Conservation (phyloP, 164 flowering plant species). For the Annona squamosa region DNA sequence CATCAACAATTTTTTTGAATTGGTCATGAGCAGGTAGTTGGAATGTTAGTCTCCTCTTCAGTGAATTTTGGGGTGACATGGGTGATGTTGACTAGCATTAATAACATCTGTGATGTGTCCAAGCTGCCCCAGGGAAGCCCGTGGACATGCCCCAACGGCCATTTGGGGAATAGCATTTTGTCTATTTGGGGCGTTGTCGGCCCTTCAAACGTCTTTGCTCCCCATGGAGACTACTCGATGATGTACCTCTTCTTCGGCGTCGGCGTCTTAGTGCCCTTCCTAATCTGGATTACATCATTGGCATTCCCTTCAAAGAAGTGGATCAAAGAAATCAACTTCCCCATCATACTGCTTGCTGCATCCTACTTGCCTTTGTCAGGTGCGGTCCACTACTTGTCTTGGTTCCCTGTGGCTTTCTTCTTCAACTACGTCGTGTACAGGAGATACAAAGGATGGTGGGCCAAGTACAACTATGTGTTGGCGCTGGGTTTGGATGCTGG, state of each 20-base stretch:
- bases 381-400: not conserved
- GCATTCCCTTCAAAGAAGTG: conserved; percentile 2
- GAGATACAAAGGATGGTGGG: conserved; percentile 1
- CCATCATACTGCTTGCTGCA: not conserved
- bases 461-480: not conserved
- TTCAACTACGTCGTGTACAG: not conserved
- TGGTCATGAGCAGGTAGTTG: conserved; percentile 32
- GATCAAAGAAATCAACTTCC: not conserved
- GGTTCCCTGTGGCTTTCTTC: not conserved
- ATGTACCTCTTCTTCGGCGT: conserved; percentile 30
- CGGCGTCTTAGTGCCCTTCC: not conserved
- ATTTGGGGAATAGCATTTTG: conserved; percentile 38
- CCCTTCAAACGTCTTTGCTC: conserved; percentile 37
- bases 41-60: conserved; percentile 40
- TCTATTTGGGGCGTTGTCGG: conserved; percentile 51
- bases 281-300: not conserved
- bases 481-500: not conserved
- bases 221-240: conserved; percentile 26
- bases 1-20: too few relatives aligned
- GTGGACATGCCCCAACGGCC: conserved; percentile 52
- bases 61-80: conserved; percentile 46
- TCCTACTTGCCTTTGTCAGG: not conserved
- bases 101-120: conserved; percentile 34
- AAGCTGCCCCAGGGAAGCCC: conserved; percentile 42
- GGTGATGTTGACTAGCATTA: conserved; percentile 43